These are phyloP conservation scores for Backusella australiensis DNA, from an alignment of 192 early-diverging fungal genomes.

Conservation along the genomic window DNA sequence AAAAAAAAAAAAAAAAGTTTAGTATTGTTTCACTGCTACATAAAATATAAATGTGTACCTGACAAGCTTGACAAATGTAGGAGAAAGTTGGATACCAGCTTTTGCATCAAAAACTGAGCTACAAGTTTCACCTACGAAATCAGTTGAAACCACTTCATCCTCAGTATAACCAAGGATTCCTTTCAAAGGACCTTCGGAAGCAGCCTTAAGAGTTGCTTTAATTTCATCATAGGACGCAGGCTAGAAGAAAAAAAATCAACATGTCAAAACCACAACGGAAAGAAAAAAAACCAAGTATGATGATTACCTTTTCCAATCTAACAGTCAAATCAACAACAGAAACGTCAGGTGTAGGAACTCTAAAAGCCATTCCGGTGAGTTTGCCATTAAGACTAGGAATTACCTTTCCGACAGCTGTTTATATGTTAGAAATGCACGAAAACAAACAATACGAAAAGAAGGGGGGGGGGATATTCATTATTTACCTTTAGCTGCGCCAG, in stretches of 20 bases:
- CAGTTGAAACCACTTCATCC: slow-evolving; percentile 94
- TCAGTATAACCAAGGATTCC: slow-evolving; percentile 93
- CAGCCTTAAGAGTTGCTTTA: slow-evolving; percentile 84
- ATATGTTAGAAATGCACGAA: neutral
- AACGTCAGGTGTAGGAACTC: slow-evolving; percentile 92
- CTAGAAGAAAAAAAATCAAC: neutral
- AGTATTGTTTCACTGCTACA: neutral
- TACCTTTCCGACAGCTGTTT: slow-evolving; percentile 90
- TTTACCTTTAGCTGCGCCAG: slow-evolving; percentile 94
- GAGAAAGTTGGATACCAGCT: slow-evolving; percentile 92
- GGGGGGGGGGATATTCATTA: neutral
- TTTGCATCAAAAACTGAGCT: slow-evolving; percentile 95
- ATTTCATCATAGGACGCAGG: slow-evolving; percentile 90
- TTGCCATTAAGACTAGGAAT: slow-evolving; percentile 83
- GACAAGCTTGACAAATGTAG: slow-evolving; percentile 93
- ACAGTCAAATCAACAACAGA: slow-evolving; percentile 97
- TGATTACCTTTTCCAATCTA: slow-evolving; percentile 74
- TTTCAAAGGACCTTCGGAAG: slow-evolving; percentile 73
- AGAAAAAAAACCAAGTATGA: neutral
- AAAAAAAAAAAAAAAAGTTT: slow-evolving; percentile 47
- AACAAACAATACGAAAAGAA: neutral
- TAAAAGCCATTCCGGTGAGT: slow-evolving; percentile 98
- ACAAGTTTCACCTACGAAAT: slow-evolving; percentile 90
- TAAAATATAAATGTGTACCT: slow-evolving; percentile 48
- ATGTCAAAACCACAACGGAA: neutral